A percentile compares a stretch with the other conserved stretches of the same genome.
phyloP scores from a whole-genome alignment of 495 filamentous ascomycete genomes.

The Aspergillus baeticus region DNA sequence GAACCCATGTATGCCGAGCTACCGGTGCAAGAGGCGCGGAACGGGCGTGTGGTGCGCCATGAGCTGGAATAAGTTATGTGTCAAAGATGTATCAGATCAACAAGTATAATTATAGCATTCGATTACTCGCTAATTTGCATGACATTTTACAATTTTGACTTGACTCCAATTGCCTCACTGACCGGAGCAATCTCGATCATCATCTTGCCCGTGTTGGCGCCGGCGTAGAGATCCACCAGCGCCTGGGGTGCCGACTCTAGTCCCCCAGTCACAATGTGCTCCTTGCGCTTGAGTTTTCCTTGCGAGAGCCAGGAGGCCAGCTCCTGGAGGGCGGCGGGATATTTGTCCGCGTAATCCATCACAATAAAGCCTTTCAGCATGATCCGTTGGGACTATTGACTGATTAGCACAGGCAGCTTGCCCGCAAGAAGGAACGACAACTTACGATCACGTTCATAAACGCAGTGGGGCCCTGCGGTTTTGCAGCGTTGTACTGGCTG shows the following conservation, averaged over 20 bases:
- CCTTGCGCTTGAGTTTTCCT: slow-evolving; percentile 57
- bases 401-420: slow-evolving; percentile 19
- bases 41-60: background rate
- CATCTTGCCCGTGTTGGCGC: slow-evolving; percentile 53
- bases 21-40: background rate
- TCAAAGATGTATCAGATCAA: slow-evolving; percentile 1
- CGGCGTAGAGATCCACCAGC: slow-evolving; percentile 49
- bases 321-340: slow-evolving; percentile 42
- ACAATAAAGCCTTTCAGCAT: slow-evolving; percentile 59
- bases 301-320: slow-evolving; percentile 49
- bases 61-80: slow-evolving; percentile 2
- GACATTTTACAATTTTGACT: slow-evolving; percentile 31
- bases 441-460: slow-evolving; percentile 53
- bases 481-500: slow-evolving; percentile 50
- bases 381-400: slow-evolving; percentile 43
- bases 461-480: slow-evolving; percentile 45
- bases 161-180: slow-evolving; percentile 26
- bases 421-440: background rate
- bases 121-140: too few species aligned
- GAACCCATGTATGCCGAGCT: background rate
- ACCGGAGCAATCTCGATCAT: slow-evolving; percentile 46
- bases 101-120: background rate
- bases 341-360: slow-evolving; percentile 50
- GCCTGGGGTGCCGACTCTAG: slow-evolving; percentile 49
- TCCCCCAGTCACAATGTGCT: slow-evolving; percentile 52